These are phyloP conservation scores for Colletotrichum siamense DNA, from an alignment of 2,329 filamentous ascomycete species.

Conservation along the genomic window DNA sequence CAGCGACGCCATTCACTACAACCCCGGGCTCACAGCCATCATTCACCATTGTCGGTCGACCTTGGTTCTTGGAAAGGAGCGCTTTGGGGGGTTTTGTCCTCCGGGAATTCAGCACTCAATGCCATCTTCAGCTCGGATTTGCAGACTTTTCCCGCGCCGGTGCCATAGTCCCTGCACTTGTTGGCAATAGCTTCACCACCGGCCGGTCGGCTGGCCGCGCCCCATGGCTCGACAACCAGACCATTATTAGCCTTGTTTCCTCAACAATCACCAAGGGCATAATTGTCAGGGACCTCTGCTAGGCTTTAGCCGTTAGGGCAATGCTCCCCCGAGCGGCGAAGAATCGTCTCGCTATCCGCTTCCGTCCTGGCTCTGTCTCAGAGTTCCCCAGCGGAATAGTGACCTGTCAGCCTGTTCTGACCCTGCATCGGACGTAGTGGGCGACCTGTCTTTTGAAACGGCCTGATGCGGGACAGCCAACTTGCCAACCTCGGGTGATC, in stretches of 20 bases:
- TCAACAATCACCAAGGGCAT: neutral
- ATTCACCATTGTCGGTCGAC: neutral
- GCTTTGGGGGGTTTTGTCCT: neutral
- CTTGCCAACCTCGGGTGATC: neutral
- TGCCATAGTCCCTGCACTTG: neutral
- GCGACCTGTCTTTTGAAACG: conserved; percentile 13
- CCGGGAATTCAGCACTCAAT: neutral
- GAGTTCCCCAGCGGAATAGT: conserved; percentile 9
- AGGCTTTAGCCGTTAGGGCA: neutral
- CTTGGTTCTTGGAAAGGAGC: neutral
- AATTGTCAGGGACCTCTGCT: neutral
- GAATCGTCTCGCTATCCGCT: conserved; percentile 4
- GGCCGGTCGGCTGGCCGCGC: neutral
- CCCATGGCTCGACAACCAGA: neutral
- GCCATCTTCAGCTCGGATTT: neutral
- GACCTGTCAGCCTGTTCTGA: neutral
- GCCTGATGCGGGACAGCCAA: conserved; percentile 6
- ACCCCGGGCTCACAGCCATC: neutral
- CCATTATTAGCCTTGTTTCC: neutral
- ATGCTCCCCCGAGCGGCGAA: neutral
- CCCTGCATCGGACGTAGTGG: conserved; percentile 15
- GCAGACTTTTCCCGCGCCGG: neutral
- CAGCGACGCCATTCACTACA: conserved; percentile 4
- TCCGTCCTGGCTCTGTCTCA: conserved; percentile 18
- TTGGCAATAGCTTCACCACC: neutral